Evolutionary conservation across 1,139 yeast genomes (phyloP).

Genomic region (Yamadazyma aaseri): DNA sequence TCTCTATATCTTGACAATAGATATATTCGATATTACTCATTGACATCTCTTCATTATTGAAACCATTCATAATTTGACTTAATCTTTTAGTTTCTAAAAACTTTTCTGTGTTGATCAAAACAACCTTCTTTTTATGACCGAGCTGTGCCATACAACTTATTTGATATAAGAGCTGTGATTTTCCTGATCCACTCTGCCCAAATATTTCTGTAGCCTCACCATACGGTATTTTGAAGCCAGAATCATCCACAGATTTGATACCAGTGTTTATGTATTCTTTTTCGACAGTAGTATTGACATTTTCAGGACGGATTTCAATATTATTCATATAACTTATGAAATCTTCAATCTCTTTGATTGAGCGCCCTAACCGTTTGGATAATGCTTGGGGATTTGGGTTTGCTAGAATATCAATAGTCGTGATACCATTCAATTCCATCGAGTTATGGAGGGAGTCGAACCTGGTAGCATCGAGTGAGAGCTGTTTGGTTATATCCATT

Average conservation of each 20-base stretch:
- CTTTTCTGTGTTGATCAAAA: constrained; percentile 77
- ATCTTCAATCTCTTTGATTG: constrained; percentile 45
- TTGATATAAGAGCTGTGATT: constrained; percentile 73
- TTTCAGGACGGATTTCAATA: not conserved
- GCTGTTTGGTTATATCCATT: constrained; percentile 13
- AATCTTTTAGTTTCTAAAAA: constrained; percentile 66
- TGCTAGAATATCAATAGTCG: constrained; percentile 13
- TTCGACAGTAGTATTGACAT: not conserved
- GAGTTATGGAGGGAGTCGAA: constrained; percentile 11
- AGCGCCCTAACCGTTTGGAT: constrained; percentile 45
- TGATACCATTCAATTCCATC: constrained; percentile 14
- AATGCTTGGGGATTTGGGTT: constrained; percentile 21
- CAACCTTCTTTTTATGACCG: constrained; percentile 34
- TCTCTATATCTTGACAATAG: constrained; percentile 66
- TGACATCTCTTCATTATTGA: constrained; percentile 29
- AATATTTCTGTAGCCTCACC: constrained; percentile 75
- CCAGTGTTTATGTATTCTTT: constrained; percentile 43
- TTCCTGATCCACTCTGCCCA: constrained; percentile 85
- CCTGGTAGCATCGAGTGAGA: constrained; percentile 6
- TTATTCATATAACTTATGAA: constrained; percentile 17
- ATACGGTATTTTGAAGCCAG: constrained; percentile 65
- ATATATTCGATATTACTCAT: constrained; percentile 57
- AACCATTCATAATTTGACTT: constrained; percentile 20
- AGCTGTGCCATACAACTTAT: constrained; percentile 58
- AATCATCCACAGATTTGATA: constrained; percentile 35